Base-by-base conservation (phyloP, 2,329 filamentous ascomycete species). In the Colletotrichum spaethianum region DNA sequence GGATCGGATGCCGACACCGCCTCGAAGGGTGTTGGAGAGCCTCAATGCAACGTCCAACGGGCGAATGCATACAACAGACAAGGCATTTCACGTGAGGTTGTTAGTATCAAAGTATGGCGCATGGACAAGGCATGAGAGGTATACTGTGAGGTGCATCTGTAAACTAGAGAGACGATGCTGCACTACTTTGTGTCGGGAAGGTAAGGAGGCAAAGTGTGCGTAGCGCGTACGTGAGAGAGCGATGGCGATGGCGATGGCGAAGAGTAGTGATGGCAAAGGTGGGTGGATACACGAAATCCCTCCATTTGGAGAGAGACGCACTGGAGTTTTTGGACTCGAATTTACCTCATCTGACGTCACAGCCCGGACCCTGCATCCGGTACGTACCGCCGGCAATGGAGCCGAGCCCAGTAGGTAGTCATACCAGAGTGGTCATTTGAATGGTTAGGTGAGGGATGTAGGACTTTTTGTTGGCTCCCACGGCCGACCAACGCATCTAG, bases 301-400 rank as follows among this genome's bases (percentile, higher is more conserved):
- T 26, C 26, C 18, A 12, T 50, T 50, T n/a, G n/a, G n/a, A n/a
- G n/a, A 26, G 26, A 26, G 48, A 18, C 6, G 28, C 23, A 18
- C 23, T 46, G 20, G 40, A 46, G 40, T 46, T 5, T 12, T 28
- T 12, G 11, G 57, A 36, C 31, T 44, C 14, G 20, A 4, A 33
- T 52, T 62, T 36, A 62, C 60, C 57, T 61, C 60, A 62, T 52
- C 33, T 62, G 60, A 62, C 60, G 60, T 62, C 60, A 62, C 20
- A 50, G 16, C 14, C 23, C 28, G 23, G 60, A 40, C 60, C 60
- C 44, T 62, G 60, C 60, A 62, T 62, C 23, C 33, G 14, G 33
- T 40, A 57, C n/a, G n/a, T n/a, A 26, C 33, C 36, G n/a, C n/a
- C 7, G 33, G n/a, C 33, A 53, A n/a, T n/a, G 52, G 52, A 6